Conservation (phyloP, 768 basidiomycete genomes). For the Hericium rajendrae region DNA sequence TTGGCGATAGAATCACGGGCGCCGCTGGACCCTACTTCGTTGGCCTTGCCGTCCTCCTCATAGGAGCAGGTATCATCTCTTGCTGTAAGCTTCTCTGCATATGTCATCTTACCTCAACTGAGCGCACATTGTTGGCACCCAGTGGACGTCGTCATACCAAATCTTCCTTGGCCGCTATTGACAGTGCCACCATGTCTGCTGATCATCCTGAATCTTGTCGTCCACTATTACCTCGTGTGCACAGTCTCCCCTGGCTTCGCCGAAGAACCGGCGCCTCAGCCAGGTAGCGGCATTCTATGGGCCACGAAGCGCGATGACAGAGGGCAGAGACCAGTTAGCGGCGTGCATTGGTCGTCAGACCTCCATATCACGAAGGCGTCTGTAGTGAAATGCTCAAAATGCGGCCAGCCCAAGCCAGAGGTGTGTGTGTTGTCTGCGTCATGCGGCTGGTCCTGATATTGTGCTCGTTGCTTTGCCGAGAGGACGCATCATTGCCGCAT, state of each 20-base stretch:
- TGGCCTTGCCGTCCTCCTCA: slow-evolving; percentile 64
- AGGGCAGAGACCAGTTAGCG: slow-evolving; percentile 23
- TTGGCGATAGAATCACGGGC: slow-evolving; percentile 75
- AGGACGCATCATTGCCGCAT: slow-evolving; percentile 90
- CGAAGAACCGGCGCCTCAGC: slow-evolving; percentile 39
- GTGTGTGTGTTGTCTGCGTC: slow-evolving; percentile 1
- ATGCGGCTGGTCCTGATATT: neutral
- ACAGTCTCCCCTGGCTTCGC: slow-evolving; percentile 75
- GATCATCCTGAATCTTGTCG: slow-evolving; percentile 64
- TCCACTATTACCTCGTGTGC: slow-evolving; percentile 82
- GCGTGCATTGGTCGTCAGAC: slow-evolving; percentile 42
- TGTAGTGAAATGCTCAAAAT: slow-evolving; percentile 4
- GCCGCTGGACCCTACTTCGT: slow-evolving; percentile 91
- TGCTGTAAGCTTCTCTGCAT: slow-evolving; percentile 30
- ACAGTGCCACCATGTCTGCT: slow-evolving; percentile 63
- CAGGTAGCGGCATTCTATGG: slow-evolving; percentile 45
- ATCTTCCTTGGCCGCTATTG: slow-evolving; percentile 47
- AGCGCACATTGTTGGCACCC: slow-evolving; percentile 1
- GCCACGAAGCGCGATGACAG: slow-evolving; percentile 30
- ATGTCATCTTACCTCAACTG: neutral
- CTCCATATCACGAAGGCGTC: slow-evolving; percentile 43
- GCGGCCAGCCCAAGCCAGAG: slow-evolving; percentile 11
- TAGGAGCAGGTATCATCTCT: slow-evolving; percentile 73
- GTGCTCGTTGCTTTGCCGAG: slow-evolving; percentile 26
- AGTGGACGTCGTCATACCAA: slow-evolving; percentile 77